Conservation (phyloP, 164 flowering plant genomes). For the Nymphaea colorata region DNA sequence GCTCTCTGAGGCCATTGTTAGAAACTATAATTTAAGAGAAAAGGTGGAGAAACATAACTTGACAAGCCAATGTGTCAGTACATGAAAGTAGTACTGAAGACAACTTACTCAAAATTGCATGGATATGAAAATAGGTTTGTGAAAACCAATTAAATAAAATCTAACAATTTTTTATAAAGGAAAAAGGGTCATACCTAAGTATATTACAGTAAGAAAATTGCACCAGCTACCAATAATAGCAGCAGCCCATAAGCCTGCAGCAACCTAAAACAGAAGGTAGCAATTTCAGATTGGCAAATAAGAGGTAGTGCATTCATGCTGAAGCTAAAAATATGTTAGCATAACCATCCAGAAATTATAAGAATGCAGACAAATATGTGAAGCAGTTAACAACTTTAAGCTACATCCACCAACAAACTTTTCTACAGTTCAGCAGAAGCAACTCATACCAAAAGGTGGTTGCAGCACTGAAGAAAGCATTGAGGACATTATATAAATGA, state of each 20-base stretch:
- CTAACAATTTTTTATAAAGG: background rate
- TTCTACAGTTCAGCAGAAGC: background rate
- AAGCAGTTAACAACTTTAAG: too few species aligned
- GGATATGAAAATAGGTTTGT: too few species aligned
- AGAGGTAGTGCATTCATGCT: too few species aligned
- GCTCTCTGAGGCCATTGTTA: too few species aligned
- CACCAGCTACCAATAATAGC: slow-evolving; percentile 89
- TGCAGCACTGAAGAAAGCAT: too few species aligned
- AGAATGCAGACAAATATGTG: too few species aligned
- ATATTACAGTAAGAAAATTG: slow-evolving; percentile 80
- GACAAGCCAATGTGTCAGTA: too few species aligned
- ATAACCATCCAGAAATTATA: too few species aligned
- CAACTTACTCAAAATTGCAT: background rate
- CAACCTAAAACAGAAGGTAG: slow-evolving; percentile 27
- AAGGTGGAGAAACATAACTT: too few species aligned
- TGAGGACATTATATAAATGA: background rate
- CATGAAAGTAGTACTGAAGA: background rate
- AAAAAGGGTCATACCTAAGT: slow-evolving; percentile 43
- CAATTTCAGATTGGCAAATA: background rate
- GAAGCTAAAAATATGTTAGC: too few species aligned
- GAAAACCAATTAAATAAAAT: too few species aligned
- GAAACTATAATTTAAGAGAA: too few species aligned
- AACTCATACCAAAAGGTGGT: background rate
- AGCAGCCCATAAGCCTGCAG: slow-evolving; percentile 54
- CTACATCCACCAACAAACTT: background rate